Evolutionary conservation across 2,329 filamentous ascomycete genomes (phyloP).

Genomic region (Neocucurbitaria cava): DNA sequence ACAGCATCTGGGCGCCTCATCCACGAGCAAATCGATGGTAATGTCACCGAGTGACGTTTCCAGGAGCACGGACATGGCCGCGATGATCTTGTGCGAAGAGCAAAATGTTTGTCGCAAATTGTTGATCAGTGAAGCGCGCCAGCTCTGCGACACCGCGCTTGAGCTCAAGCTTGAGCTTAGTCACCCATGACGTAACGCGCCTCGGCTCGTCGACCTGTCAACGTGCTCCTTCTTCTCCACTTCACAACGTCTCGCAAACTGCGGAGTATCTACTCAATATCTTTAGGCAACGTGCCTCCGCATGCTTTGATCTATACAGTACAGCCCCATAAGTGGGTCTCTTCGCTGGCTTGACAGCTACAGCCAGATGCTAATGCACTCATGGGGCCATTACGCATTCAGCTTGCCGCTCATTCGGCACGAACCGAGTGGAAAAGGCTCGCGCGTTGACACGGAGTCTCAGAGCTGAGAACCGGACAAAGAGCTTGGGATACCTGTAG

Average conservation of each 20-base stretch:
- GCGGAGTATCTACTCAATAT: conserved; percentile 6
- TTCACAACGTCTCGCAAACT: not conserved
- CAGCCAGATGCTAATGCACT: not conserved
- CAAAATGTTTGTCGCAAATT: conserved; percentile 28
- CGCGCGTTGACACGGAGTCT: not conserved
- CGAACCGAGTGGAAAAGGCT: too few relatives aligned
- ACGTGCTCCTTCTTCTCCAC: not conserved
- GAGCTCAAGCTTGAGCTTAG: conserved; percentile 25
- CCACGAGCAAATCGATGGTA: conserved; percentile 89
- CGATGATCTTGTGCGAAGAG: conserved; percentile 16
- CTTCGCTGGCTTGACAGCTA: not conserved
- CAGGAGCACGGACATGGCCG: conserved; percentile 84
- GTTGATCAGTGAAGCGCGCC: conserved; percentile 8
- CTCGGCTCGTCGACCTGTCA: not conserved
- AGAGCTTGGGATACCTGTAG: conserved; percentile 11
- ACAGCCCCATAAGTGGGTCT: not conserved
- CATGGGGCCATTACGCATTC: not conserved
- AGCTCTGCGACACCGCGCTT: not conserved
- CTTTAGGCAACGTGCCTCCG: conserved; percentile 11
- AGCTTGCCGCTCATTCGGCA: not conserved
- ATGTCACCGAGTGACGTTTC: conserved; percentile 94
- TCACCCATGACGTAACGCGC: conserved; percentile 22
- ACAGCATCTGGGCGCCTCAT: conserved; percentile 88
- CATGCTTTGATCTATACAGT: conserved; percentile 3
- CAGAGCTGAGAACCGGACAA: not conserved